Evolutionary conservation across 306 rosid genomes (phyloP).

Genomic region (Vigna mungo): DNA sequence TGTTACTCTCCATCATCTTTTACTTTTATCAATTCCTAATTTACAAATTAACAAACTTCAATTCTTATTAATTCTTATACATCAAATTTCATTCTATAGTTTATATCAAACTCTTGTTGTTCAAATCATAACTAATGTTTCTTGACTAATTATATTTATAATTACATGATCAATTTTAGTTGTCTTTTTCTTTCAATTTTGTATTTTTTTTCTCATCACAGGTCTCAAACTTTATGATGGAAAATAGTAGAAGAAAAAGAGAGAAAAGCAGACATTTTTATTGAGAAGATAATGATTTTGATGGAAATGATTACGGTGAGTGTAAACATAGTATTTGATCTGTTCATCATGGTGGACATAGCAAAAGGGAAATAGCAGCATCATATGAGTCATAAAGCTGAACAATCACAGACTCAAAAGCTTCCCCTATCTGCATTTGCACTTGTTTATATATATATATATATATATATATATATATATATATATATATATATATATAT

Average conservation of each 20-base stretch:
- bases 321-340: conserved; percentile 49
- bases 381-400: conserved; percentile 50
- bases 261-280: background rate
- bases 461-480: too few relatives aligned
- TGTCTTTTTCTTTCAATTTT: too few relatives aligned
- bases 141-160: too few relatives aligned
- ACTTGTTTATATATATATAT: background rate
- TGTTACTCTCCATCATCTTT: background rate
- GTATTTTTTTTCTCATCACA: too few relatives aligned
- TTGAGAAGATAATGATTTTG: conserved; percentile 44
- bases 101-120: too few relatives aligned
- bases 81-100: too few relatives aligned
- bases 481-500: too few relatives aligned
- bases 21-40: too few relatives aligned
- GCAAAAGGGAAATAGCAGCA: conserved; percentile 43
- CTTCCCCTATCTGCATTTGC: conserved; percentile 40
- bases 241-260: background rate
- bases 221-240: background rate
- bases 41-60: too few relatives aligned
- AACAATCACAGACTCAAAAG: conserved; percentile 44
- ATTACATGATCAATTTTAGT: too few relatives aligned
- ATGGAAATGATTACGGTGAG: conserved; percentile 46
- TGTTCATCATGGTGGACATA: conserved; percentile 52
- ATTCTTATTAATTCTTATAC: too few relatives aligned
- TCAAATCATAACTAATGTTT: too few relatives aligned